phyloP scores from a whole-genome alignment of 352 stramenopile genomes.

The Phytophthora ramorum region DNA sequence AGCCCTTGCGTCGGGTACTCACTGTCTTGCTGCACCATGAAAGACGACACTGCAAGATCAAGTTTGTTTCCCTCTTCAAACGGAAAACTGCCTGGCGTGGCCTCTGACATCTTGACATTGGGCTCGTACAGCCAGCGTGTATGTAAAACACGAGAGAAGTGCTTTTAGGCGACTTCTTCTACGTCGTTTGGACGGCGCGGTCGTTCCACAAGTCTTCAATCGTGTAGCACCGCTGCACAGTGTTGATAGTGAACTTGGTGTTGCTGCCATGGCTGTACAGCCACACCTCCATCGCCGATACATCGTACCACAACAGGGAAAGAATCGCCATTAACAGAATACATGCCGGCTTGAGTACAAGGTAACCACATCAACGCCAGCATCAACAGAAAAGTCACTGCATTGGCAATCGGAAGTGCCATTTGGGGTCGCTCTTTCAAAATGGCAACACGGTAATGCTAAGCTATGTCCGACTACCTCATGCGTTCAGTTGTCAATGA shows the following conservation, averaged over 20 bases:
- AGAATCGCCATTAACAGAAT: slow-evolving; percentile 2
- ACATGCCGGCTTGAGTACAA: background rate
- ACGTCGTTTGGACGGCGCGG: slow-evolving; percentile 18
- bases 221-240: slow-evolving; percentile 24
- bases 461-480: background rate
- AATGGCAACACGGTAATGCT: background rate
- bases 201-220: slow-evolving; percentile 30
- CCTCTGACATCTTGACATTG: slow-evolving; percentile 8
- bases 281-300: slow-evolving; percentile 20
- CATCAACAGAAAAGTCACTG: background rate
- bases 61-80: slow-evolving; percentile 27
- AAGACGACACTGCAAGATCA: slow-evolving; percentile 20
- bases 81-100: slow-evolving; percentile 16
- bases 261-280: slow-evolving; percentile 28
- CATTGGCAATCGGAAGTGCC: background rate
- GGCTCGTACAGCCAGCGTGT: slow-evolving; percentile 2
- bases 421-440: background rate
- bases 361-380: background rate
- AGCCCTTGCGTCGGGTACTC: slow-evolving; percentile 10
- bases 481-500: background rate
- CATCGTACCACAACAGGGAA: slow-evolving; percentile 9
- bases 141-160: slow-evolving; percentile 21
- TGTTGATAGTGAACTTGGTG: slow-evolving; percentile 25
- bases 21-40: slow-evolving; percentile 23
- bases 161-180: slow-evolving; percentile 20